Percentiles rank a stretch among this genome's conserved stretches.
These are phyloP conservation scores for Paraconiothyrium brasiliense DNA, from an alignment of 2,329 filamentous ascomycete species.

Conservation along the genomic window DNA sequence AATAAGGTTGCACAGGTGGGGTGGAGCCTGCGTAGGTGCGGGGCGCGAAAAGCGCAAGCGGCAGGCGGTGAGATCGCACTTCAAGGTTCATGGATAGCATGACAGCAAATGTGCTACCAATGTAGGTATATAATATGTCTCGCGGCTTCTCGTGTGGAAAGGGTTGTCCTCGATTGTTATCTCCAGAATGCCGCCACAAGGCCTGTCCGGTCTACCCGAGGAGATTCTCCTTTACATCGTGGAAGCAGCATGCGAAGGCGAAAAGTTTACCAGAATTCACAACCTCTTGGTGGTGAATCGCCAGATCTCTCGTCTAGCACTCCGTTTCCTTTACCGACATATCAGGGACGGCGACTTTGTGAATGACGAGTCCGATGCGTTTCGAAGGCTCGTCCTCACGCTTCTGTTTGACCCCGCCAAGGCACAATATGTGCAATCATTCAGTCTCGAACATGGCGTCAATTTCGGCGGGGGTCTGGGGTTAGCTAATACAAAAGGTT, in stretches of 20 bases:
- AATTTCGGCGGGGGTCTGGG: not conserved
- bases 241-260: not conserved
- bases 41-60: not conserved
- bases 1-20: conserved; percentile 12
- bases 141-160: no score
- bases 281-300: not conserved
- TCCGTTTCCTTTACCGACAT: not conserved
- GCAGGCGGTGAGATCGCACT: not conserved
- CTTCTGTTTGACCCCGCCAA: not conserved
- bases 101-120: not conserved
- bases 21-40: not conserved
- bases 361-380: not conserved
- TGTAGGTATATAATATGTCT: no score
- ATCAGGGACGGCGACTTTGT: not conserved
- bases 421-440: not conserved
- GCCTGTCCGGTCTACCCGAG: not conserved
- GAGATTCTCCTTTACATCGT: not conserved
- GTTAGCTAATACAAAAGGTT: not conserved
- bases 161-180: not conserved
- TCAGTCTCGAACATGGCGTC: not conserved
- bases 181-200: not conserved
- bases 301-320: not conserved
- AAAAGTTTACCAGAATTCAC: not conserved
- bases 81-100: not conserved
- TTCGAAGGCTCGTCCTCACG: not conserved